These are phyloP conservation scores for Corallochytrium limacisporum DNA, from an alignment of 78 protist genomes.

Conservation along the genomic window DNA sequence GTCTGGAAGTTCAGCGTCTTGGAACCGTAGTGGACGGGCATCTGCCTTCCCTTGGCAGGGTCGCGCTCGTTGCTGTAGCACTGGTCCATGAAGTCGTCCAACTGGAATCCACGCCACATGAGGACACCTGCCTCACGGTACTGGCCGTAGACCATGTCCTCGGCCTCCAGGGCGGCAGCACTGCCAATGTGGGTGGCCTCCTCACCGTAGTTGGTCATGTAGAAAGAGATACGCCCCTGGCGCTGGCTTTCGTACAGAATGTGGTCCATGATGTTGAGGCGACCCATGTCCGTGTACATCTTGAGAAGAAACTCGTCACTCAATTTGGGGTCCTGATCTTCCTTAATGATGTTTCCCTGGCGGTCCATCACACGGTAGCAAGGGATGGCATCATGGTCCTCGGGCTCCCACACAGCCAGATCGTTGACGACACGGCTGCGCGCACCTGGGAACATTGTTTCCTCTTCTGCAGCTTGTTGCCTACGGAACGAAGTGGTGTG, in stretches of 20 bases:
- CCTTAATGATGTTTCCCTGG: not conserved
- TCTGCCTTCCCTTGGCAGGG: slow-evolving; percentile 84
- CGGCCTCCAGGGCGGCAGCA: slow-evolving; percentile 50
- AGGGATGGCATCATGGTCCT: not conserved
- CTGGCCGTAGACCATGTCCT: slow-evolving; percentile 71
- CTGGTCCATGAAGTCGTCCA: slow-evolving; percentile 65
- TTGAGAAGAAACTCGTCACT: slow-evolving; percentile 28
- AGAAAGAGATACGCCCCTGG: slow-evolving; percentile 76
- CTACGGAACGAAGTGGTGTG: no score
- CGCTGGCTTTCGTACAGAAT: slow-evolving; percentile 75
- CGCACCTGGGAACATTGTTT: no score
- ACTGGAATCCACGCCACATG: slow-evolving; percentile 71
- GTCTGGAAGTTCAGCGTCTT: slow-evolving; percentile 66
- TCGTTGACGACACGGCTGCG: no score
- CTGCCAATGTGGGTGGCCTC: slow-evolving; percentile 70
- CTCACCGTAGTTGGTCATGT: slow-evolving; percentile 85
- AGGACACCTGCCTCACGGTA: slow-evolving; percentile 82
- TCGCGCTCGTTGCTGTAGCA: slow-evolving; percentile 64
- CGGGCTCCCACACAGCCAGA: not conserved
- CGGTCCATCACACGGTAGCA: slow-evolving; percentile 10
- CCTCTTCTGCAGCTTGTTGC: no score
- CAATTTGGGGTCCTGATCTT: not conserved
- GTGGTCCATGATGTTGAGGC: slow-evolving; percentile 55
- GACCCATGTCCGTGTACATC: slow-evolving; percentile 60
- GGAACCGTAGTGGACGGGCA: slow-evolving; percentile 94